These are phyloP conservation scores for Verticillium albo-atrum DNA, from an alignment of 2,329 filamentous ascomycete genomes.

Conservation along the genomic window DNA sequence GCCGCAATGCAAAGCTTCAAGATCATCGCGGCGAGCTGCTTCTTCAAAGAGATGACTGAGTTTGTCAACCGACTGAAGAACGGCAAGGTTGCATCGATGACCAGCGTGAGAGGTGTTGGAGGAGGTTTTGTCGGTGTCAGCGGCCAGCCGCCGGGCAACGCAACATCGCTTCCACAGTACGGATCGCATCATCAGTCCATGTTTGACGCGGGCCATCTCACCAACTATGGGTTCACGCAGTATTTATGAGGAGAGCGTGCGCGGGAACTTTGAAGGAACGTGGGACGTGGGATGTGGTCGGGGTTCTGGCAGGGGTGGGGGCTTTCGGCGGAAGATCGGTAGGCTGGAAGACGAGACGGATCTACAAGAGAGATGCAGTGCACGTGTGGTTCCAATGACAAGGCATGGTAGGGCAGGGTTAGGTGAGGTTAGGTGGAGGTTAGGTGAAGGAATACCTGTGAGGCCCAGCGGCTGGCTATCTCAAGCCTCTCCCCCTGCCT, in stretches of 20 bases:
- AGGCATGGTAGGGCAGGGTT: no score
- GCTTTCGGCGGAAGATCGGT: no score
- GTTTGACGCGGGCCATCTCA: background rate
- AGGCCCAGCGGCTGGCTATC: no score
- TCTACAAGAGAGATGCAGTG: no score
- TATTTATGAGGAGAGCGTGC: background rate
- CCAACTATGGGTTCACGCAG: background rate
- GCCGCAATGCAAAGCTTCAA: conserved; percentile 26
- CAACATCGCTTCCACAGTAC: background rate
- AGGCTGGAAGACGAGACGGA: no score
- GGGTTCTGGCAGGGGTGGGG: no score
- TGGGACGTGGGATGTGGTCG: no score
- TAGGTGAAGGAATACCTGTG: no score
- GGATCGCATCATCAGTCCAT: background rate
- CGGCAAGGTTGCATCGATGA: background rate
- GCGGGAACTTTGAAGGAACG: no score
- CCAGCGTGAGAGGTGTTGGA: background rate
- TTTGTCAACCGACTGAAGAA: conserved; percentile 4
- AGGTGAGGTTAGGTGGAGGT: no score
- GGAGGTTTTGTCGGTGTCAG: background rate
- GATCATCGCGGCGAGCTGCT: conserved; percentile 30
- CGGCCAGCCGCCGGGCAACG: background rate
- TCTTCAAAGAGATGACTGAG: conserved; percentile 22
- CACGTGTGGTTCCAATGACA: no score
- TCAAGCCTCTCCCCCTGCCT: no score